These are phyloP conservation scores for Botryosphaeria agaves DNA, from an alignment of 2,329 filamentous ascomycete species.

Conservation along the genomic window DNA sequence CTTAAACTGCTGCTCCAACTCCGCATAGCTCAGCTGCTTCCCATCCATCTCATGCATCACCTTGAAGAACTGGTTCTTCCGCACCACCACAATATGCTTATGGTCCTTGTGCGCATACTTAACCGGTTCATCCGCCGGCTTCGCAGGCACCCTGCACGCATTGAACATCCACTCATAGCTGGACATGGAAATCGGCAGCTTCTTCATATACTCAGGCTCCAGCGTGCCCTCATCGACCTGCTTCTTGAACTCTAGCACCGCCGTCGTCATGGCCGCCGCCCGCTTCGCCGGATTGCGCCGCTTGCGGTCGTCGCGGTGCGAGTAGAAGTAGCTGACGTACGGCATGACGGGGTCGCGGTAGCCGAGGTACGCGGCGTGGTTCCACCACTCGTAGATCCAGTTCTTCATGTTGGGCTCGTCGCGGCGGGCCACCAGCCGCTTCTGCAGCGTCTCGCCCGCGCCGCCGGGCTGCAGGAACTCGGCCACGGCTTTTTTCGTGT, in stretches of 20 bases:
- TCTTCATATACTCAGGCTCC: constrained; percentile 98
- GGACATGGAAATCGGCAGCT: constrained; percentile 93
- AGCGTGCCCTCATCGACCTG: constrained; percentile 67
- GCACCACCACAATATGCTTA: constrained; percentile 75
- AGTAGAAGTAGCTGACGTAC: constrained; percentile 99
- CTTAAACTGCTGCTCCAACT: constrained; percentile 81
- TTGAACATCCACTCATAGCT: constrained; percentile 99
- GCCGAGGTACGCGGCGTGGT: constrained; percentile 75
- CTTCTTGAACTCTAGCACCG: constrained; percentile 84
- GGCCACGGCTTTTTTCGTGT: constrained; percentile 66
- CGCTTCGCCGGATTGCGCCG: constrained; percentile 81
- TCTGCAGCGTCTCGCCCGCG: constrained; percentile 66
- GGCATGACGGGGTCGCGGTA: constrained; percentile 95
- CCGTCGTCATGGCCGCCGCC: constrained; percentile 75
- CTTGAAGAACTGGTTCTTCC: constrained; percentile 98
- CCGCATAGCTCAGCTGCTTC: constrained; percentile 69
- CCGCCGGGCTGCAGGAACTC: constrained; percentile 83
- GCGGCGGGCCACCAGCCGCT: constrained; percentile 63
- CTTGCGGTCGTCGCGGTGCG: constrained; percentile 81
- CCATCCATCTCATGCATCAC: constrained; percentile 66
- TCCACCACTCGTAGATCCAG: constrained; percentile 98
- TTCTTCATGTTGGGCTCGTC: constrained; percentile 73
- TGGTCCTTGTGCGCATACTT: constrained; percentile 62
- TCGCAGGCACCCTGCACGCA: constrained; percentile 65
- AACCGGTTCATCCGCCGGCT: constrained; percentile 63